Base-by-base conservation (phyloP, 2,329 filamentous ascomycete species). In the Sclerotinia sclerotiorum region DNA sequence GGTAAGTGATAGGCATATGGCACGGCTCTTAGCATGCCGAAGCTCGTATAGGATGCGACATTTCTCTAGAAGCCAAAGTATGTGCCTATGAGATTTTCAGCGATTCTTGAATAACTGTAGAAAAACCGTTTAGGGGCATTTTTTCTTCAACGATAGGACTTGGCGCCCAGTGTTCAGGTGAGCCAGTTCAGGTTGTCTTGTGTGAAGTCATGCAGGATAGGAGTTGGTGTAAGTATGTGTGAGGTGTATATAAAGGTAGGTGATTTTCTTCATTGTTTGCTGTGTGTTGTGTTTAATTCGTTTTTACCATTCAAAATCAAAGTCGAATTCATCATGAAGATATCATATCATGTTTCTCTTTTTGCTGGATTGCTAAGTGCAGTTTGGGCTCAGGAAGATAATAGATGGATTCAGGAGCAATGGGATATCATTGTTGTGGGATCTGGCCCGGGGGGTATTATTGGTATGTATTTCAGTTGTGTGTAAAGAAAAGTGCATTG, bases 361-460 rank as follows among this genome's bases (percentile, higher is more conserved):
- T n/a, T 67, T 51, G 56, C 48, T 13, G 32, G 24, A 21, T 42
- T 63, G 21, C n/a, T 63, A 27, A 24, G 44, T 42, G 39, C 48
- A 4, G 65, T 35, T 54, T 35, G 51, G 32, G 44, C 56, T 46
- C 32, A 49, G 17, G 44, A 17, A 19, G 70, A 74, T 27, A 35
- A 51, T 51, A 24, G 8, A 24, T 79, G 77, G 77, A 68, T 71
- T 10, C 60, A 56, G 15, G 65, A 76, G 55, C 66, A 76, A 67
- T 79, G 75, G 68, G 73, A 74, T 70, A 74, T 71, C 52, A 82
- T 84, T 56, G 75, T 84, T n/a, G 78, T 83, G 11, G 82, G 82
- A 24, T 81, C 82, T 49, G 83, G 83, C 32, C 82, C 83, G 13
- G 82, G 82, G 17, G 83, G 84, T 5, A 83, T 85, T 63, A 82